Evolutionary conservation across 257 asterid genomes (phyloP).

Genomic region (Pogostemon cablin): DNA sequence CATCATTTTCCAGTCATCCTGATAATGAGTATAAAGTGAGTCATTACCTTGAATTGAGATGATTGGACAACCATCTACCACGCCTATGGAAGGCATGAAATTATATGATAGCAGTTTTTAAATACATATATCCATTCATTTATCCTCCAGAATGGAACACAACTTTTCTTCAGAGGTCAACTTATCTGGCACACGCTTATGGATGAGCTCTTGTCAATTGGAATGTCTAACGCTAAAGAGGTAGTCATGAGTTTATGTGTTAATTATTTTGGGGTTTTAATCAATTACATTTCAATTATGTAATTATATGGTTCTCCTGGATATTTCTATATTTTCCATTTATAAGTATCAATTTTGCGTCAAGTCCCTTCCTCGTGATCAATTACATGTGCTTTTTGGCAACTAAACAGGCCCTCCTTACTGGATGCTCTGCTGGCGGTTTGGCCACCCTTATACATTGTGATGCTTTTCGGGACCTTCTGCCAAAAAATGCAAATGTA

Average conservation of each 20-base stretch:
- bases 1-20: constrained; percentile 83
- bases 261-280: constrained; percentile 12
- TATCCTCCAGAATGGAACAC: constrained; percentile 63
- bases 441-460: constrained; percentile 90
- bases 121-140: constrained; percentile 29
- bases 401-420: constrained; percentile 75
- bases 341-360: not conserved
- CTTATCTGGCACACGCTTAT: constrained; percentile 79
- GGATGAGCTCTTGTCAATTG: constrained; percentile 71
- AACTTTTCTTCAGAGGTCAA: constrained; percentile 88
- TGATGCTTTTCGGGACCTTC: constrained; percentile 65
- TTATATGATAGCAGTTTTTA: constrained; percentile 33
- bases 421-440: constrained; percentile 99
- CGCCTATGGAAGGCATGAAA: constrained; percentile 25
- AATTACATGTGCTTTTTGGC: constrained; percentile 34
- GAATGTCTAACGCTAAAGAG: constrained; percentile 79
- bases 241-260: constrained; percentile 39
- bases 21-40: constrained; percentile 76
- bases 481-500: constrained; percentile 68
- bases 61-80: constrained; percentile 22
- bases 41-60: constrained; percentile 25
- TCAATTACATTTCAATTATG: constrained; percentile 1
- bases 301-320: not conserved
- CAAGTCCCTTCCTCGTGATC: not conserved
- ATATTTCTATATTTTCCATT: not conserved